Evolutionary conservation across 345 rosid genomes (phyloP), one percentile per base, ranked within the genome.

Genomic region (Isatis tinctoria): DNA sequence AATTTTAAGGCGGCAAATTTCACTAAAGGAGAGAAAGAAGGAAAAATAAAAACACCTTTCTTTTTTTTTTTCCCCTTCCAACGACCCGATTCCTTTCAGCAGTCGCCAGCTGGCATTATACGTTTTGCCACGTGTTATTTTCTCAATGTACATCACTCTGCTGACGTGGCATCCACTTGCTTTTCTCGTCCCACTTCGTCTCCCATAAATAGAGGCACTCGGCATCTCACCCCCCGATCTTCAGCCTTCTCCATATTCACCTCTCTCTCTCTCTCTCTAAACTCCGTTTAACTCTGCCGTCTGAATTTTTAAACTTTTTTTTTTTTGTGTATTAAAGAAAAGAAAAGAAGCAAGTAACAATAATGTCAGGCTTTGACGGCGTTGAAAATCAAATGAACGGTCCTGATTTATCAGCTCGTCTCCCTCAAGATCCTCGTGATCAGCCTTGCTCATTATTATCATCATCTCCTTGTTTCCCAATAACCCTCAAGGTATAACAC

Each of bases 401-500:
- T 44, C 78, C 71, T 8, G 80, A 82, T 78, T 84, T 41, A 52
- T 51, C 85, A 48, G 60, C 51, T 17, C 49, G 57, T 61, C 27
- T 10, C 60, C 35, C 88, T 80, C 86, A 78, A 67, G 83, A 83
- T 59, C 60, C 84, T 28, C 80, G 54, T 49, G 54, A 51, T 24
- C 57, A 51, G 16, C 57, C 57, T 22, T 49, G 78, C 64, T 82
- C 88, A 1, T 75, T 89, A 77, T 62, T 80, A 65, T 69, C 87
- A 71, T 67, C 87, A 73, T 75, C 95, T 53, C 78, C 90, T 62
- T 83, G 82, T 66, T 85, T 64, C 58, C 97, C 97, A n/a, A 83
- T 93, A 79, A 80, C 96, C 69, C 93, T 93, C 74, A 85, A 85
- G 97, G 98, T 93, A 63, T 2, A 7, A 51, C 56, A 51, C 56